Percentiles rank a stretch among this genome's conserved stretches.
phyloP scores from a whole-genome alignment of 2,329 filamentous ascomycete species.

The Huntiella abstrusa region DNA sequence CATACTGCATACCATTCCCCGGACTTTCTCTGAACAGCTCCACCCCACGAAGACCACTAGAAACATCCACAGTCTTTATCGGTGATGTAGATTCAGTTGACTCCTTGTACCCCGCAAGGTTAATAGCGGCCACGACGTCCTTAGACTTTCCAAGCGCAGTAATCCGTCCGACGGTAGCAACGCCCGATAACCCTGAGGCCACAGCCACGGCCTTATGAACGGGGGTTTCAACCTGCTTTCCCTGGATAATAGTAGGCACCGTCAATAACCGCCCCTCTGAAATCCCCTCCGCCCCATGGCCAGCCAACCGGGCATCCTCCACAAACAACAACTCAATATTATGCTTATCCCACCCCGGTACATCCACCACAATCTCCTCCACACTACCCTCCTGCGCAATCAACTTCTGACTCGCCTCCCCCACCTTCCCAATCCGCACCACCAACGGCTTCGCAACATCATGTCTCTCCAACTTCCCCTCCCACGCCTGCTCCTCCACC shows the following conservation, averaged over 20 bases:
- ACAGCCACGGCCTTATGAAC: constrained; percentile 69
- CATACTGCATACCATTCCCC: constrained; percentile 50
- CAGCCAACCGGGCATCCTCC: constrained; percentile 25
- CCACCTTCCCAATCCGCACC: constrained; percentile 31
- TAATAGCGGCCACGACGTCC: constrained; percentile 35
- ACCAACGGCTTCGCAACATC: constrained; percentile 39
- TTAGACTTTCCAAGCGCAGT: constrained; percentile 21
- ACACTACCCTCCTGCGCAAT: constrained; percentile 12
- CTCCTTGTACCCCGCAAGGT: constrained; percentile 29
- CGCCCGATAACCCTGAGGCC: constrained; percentile 51
- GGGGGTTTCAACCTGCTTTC: constrained; percentile 32
- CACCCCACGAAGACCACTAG: constrained; percentile 43
- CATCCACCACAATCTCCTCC: constrained; percentile 42
- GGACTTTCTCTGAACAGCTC: constrained; percentile 49
- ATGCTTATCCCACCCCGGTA: constrained; percentile 38
- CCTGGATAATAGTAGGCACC: constrained; percentile 1
- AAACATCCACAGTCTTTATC: constrained; percentile 43
- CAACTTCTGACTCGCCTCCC: constrained; percentile 14
- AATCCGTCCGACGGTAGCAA: constrained; percentile 32
- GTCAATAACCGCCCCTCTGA: constrained; percentile 50
- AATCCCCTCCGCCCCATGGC: constrained; percentile 18
- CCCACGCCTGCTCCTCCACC: constrained; percentile 44
- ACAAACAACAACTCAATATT: constrained; percentile 46
- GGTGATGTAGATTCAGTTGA: constrained; percentile 21
- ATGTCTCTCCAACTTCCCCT: constrained; percentile 36